phyloP scores from a whole-genome alignment of 1,139 yeast species.

The Candida glucosophila region DNA sequence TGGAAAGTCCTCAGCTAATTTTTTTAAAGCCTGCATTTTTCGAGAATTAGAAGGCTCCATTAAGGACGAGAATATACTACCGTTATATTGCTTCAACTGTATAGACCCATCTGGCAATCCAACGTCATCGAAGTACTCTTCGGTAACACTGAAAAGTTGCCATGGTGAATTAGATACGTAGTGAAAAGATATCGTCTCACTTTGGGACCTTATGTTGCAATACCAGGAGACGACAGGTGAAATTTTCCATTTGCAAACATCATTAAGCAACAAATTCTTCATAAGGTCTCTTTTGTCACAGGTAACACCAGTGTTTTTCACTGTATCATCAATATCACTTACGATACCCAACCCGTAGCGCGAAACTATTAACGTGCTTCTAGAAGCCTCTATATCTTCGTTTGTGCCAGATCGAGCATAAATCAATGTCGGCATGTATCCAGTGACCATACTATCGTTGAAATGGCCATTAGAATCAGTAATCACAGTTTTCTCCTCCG shows the following conservation, averaged over 20 bases:
- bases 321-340: constrained; percentile 92
- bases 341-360: constrained; percentile 61
- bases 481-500: too few relatives aligned
- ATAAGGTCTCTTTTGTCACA: constrained; percentile 81
- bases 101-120: constrained; percentile 69
- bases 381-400: constrained; percentile 38
- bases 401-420: constrained; percentile 32
- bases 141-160: constrained; percentile 66
- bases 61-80: constrained; percentile 68
- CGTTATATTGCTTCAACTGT: constrained; percentile 80
- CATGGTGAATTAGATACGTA: constrained; percentile 96
- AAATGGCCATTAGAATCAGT: constrained; percentile 61
- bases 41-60: constrained; percentile 84
- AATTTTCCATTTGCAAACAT: constrained; percentile 56
- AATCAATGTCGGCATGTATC: constrained; percentile 47
- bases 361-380: constrained; percentile 34
- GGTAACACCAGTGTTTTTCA: constrained; percentile 80
- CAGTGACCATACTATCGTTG: constrained; percentile 36
- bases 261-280: constrained; percentile 64
- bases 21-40: constrained; percentile 56
- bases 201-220: too few relatives aligned
- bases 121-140: constrained; percentile 46
- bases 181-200: constrained; percentile 70
- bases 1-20: constrained; percentile 70
- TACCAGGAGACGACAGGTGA: constrained; percentile 74